phyloP scores from a whole-genome alignment of 192 early-diverging fungal species.

The Coemansia sp. region DNA sequence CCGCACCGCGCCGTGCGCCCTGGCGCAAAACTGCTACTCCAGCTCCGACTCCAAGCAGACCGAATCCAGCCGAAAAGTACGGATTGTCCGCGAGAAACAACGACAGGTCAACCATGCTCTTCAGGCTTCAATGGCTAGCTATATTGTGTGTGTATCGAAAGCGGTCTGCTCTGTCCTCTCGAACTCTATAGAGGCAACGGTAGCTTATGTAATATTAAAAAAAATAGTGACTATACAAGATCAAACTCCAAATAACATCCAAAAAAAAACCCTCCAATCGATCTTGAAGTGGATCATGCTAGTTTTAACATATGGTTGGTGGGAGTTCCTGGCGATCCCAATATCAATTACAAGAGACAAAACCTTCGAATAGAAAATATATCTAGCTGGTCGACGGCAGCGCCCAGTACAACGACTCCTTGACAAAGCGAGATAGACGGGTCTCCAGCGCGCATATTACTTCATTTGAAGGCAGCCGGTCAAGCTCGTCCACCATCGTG shows the following conservation, averaged over 20 bases:
- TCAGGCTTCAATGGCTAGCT: neutral
- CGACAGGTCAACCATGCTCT: conserved; percentile 59
- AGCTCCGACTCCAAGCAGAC: conserved; percentile 86
- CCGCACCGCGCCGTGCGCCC: conserved; percentile 67
- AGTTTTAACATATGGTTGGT: neutral
- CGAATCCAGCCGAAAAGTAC: conserved; percentile 93
- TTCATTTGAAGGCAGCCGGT: conserved; percentile 52
- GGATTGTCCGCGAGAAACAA: conserved; percentile 70
- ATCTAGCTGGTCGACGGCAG: conserved; percentile 44
- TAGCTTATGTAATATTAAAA: neutral
- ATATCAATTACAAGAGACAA: neutral
- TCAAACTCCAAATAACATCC: neutral
- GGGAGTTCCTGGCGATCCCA: neutral
- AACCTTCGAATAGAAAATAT: neutral
- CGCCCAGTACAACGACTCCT: conserved; percentile 53
- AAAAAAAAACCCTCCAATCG: neutral
- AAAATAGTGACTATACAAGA: neutral
- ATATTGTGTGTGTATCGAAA: neutral
- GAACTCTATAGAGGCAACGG: neutral
- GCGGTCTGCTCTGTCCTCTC: neutral
- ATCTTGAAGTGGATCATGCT: neutral
- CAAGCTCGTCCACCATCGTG: conserved; percentile 42
- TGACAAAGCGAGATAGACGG: conserved; percentile 55
- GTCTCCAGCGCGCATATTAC: conserved; percentile 52
- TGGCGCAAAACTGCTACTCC: conserved; percentile 76